Evolutionary conservation across 495 filamentous ascomycete genomes (phyloP).

Genomic region (Viridothelium virens): DNA sequence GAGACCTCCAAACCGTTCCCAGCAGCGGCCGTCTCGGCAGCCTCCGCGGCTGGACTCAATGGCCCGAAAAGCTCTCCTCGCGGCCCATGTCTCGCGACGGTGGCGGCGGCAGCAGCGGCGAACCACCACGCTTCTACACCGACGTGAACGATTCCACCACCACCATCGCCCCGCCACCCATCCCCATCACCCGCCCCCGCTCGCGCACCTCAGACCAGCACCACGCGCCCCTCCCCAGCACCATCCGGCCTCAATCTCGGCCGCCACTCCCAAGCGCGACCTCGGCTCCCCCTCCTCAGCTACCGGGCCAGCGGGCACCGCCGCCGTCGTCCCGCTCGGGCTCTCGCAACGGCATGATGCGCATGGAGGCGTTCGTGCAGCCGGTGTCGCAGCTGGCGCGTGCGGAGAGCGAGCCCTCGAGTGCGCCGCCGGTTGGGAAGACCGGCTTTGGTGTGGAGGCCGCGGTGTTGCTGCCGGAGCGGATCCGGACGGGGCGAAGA

Average conservation of each 20-base stretch:
- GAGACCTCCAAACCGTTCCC: background rate
- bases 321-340: slow-evolving; percentile 14
- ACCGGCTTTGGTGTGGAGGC: slow-evolving; percentile 21
- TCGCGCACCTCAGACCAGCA: slow-evolving; percentile 28
- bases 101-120: background rate
- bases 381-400: slow-evolving; percentile 36
- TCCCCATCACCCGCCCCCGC: slow-evolving; percentile 25
- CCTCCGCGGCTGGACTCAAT: slow-evolving; percentile 9
- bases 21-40: slow-evolving; percentile 5
- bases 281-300: no score
- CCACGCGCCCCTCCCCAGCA: slow-evolving; percentile 20
- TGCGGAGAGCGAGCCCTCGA: slow-evolving; percentile 34
- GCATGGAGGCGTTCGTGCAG: slow-evolving; percentile 94
- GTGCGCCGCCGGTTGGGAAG: slow-evolving; percentile 16
- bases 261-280: no score
- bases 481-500: slow-evolving; percentile 8
- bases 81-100: slow-evolving; percentile 6
- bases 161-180: slow-evolving; percentile 35
- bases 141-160: slow-evolving; percentile 70
- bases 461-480: slow-evolving; percentile 23
- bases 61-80: background rate
- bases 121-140: slow-evolving; percentile 46
- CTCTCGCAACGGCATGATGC: slow-evolving; percentile 58
- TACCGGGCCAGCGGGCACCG: slow-evolving; percentile 21
- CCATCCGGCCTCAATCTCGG: slow-evolving; percentile 19